Evolutionary conservation across 345 rosid species (phyloP).

Genomic region (Melaleuca alternifolia): DNA sequence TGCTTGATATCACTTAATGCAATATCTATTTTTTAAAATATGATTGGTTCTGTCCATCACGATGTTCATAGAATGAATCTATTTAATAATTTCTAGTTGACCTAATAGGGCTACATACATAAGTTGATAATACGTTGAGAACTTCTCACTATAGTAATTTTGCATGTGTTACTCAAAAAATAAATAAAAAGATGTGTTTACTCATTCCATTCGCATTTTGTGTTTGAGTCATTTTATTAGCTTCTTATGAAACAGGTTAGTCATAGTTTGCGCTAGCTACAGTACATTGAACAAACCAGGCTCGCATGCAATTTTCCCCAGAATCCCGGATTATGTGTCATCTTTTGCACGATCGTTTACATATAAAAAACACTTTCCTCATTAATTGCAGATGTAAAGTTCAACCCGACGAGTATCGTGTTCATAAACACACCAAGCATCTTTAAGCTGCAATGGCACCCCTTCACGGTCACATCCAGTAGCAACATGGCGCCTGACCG

Average conservation of each 20-base stretch:
- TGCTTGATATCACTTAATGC: neutral
- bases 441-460: conserved; percentile 83
- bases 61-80: neutral
- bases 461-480: conserved; percentile 57
- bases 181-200: neutral
- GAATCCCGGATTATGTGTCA: neutral
- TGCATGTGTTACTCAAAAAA: neutral
- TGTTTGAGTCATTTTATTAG: neutral
- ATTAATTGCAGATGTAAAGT: conserved; percentile 26
- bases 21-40: neutral
- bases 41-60: neutral
- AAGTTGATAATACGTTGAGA: neutral
- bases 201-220: neutral
- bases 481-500: conserved; percentile 41
- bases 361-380: neutral
- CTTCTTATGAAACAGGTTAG: neutral
- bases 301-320: neutral
- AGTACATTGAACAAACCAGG: neutral
- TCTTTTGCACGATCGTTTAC: neutral
- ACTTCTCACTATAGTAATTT: neutral
- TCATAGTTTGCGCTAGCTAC: neutral
- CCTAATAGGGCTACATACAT: neutral
- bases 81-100: neutral
- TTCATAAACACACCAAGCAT: conserved; percentile 60
- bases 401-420: conserved; percentile 51